Conservation (phyloP, 2,329 filamentous ascomycete species). For the Cladophialophora bantiana region DNA sequence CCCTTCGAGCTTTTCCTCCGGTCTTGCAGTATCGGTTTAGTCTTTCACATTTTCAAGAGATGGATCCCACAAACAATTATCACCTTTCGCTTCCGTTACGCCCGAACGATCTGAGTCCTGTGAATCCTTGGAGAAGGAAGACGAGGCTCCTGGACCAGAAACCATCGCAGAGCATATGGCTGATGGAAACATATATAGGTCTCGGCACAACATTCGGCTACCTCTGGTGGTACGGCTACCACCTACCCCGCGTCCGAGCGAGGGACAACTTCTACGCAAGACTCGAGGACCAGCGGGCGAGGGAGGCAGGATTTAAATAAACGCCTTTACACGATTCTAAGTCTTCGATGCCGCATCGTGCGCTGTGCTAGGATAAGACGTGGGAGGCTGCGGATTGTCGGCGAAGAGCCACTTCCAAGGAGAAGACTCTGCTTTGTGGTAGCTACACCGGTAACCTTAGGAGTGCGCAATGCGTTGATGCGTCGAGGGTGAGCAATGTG, state of each 20-base stretch:
- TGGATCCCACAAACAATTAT: background rate
- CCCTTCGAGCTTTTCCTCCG: background rate
- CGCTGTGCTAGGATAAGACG: background rate
- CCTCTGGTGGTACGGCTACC: slow-evolving; percentile 73
- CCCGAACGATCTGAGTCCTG: background rate
- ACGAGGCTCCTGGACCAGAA: background rate
- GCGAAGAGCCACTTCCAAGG: background rate
- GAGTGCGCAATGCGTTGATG: background rate
- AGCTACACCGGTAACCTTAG: background rate
- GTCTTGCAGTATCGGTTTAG: background rate
- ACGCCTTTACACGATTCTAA: background rate
- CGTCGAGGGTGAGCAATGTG: background rate
- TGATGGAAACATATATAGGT: slow-evolving; percentile 50
- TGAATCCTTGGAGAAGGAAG: background rate
- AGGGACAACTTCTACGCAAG: slow-evolving; percentile 70
- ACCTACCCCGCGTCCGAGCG: slow-evolving; percentile 68
- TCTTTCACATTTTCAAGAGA: background rate
- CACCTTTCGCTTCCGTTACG: background rate
- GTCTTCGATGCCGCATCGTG: background rate
- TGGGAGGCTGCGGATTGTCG: background rate
- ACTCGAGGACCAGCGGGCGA: slow-evolving; percentile 67
- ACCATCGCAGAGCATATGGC: background rate
- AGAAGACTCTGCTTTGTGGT: background rate
- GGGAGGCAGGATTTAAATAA: slow-evolving; percentile 41
- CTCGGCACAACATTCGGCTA: slow-evolving; percentile 69